Conservation (phyloP, 345 rosid species). For the Viola odorata region DNA sequence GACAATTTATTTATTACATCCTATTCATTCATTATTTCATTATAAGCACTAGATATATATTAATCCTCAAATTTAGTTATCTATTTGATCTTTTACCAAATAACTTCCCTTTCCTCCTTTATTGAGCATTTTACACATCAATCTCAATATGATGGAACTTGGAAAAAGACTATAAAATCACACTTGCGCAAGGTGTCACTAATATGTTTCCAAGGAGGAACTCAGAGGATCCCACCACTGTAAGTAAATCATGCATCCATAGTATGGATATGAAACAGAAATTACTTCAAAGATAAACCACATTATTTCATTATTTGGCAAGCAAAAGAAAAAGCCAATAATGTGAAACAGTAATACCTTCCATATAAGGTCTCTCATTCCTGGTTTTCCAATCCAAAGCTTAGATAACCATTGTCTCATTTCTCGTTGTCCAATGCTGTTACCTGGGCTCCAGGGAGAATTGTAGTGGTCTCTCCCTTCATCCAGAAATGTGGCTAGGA, state of each 20-base stretch:
- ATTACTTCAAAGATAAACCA: no score
- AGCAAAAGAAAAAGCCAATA: constrained; percentile 9
- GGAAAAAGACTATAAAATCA: neutral
- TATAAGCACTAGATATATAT: no score
- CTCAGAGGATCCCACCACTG: neutral
- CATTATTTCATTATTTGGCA: no score
- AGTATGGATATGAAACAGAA: neutral
- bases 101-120: no score
- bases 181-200: neutral
- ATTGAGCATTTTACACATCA: neutral
- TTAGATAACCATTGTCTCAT: constrained; percentile 85
- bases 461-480: constrained; percentile 82
- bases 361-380: constrained; percentile 73
- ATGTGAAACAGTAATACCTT: constrained; percentile 45
- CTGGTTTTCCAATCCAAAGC: constrained; percentile 81
- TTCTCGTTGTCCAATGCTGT: constrained; percentile 89
- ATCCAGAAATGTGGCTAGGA: constrained; percentile 62
- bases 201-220: neutral
- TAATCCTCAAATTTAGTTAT: no score
- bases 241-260: neutral
- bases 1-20: no score
- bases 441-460: constrained; percentile 79
- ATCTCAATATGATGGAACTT: neutral
- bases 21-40: no score
- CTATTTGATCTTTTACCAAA: no score